Base-by-base conservation (phyloP, 192 early-diverging fungal species). In the Coemansia sp. region DNA sequence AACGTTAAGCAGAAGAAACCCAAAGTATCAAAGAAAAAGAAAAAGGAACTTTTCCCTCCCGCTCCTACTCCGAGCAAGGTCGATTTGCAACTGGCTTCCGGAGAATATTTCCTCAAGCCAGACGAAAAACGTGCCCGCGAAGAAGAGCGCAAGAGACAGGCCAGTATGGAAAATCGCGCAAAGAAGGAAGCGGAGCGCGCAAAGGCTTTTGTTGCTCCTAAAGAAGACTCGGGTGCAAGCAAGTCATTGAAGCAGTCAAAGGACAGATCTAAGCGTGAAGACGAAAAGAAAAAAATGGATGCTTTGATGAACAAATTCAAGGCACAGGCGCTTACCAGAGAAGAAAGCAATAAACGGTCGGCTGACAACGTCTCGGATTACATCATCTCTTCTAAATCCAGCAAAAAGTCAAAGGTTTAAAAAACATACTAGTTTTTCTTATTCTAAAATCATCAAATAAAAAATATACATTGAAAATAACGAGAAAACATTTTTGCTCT, bases 91-190 rank as follows among this genome's bases (percentile, higher is more conserved):
- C 89, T 99, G 72, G 94, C 94, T 77, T 87, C 87, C 51, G 97
- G 97, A 68, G 96, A 99, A 80, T 99, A 99, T 80, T 99, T 97
- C 78, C 77, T 99, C 61, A 89, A 88, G 66, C 81, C 86, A 22
- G 83, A 78, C 48, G 88, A 90, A 71, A 91, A 89, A 69, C 72
- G 69, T 10, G 85, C 87, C n/a, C 60, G 82, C 29, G 86, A 87
- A 32, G 64, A 86, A 72, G 86, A 93, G 69, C 85, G 87, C 77
- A 77, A 62, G 25, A 64, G 86, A 73, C 84, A 89, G 69, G 80
- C 76, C 49, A 88, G 92, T 79, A 79, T 72, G 14, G 92, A 90
- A 67, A 89, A 87, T 45, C 80, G 80, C 14, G 79, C 85, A 29
- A 87, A 91, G 79, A 84, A 88, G 45, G 75, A 87, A 54, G 85